A percentile compares a stretch with the other conserved stretches of the same genome.
These are phyloP conservation scores for Ophiostoma fasciatum DNA, from an alignment of 2,329 filamentous ascomycete genomes.

Conservation along the genomic window DNA sequence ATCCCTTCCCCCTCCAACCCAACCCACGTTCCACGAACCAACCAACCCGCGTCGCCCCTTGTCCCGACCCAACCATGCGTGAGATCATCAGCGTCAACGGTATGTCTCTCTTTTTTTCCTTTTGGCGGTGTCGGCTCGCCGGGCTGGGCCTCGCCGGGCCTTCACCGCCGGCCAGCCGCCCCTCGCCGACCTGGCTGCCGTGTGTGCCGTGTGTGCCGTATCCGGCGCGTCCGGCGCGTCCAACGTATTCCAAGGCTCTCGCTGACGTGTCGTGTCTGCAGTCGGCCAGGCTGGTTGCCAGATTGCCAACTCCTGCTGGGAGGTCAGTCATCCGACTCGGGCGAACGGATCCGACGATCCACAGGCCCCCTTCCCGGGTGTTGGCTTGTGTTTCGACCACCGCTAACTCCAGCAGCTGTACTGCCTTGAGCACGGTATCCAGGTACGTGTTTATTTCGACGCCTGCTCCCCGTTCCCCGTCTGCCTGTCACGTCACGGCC, in stretches of 20 bases:
- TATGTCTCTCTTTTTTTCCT: conserved; percentile 27
- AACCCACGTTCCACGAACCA: background rate
- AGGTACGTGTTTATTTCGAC: conserved; percentile 47
- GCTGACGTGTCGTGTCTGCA: conserved; percentile 44
- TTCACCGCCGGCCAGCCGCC: too few species aligned
- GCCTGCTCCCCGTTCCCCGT: conserved; percentile 8
- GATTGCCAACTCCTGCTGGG: conserved; percentile 99
- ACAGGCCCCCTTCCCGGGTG: conserved; percentile 26
- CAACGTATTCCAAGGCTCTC: too few species aligned
- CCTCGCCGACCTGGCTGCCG: too few species aligned
- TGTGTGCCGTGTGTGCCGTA: background rate
- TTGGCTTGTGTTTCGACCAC: background rate
- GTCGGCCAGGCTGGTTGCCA: conserved; percentile 99
- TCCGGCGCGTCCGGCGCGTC: too few species aligned
- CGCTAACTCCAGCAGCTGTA: conserved; percentile 56
- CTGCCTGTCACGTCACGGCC: background rate
- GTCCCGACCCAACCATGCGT: conserved; percentile 79
- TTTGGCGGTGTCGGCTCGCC: conserved; percentile 7
- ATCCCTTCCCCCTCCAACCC: background rate
- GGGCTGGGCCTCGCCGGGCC: too few species aligned
- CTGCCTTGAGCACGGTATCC: conserved; percentile 98
- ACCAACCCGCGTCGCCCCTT: too few species aligned
- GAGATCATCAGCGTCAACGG: conserved; percentile 99
- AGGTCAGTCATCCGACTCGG: too few species aligned
- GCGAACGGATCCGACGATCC: too few species aligned